Conservation (phyloP, 257 asterid species). For the Ajuga chamaepitys region DNA sequence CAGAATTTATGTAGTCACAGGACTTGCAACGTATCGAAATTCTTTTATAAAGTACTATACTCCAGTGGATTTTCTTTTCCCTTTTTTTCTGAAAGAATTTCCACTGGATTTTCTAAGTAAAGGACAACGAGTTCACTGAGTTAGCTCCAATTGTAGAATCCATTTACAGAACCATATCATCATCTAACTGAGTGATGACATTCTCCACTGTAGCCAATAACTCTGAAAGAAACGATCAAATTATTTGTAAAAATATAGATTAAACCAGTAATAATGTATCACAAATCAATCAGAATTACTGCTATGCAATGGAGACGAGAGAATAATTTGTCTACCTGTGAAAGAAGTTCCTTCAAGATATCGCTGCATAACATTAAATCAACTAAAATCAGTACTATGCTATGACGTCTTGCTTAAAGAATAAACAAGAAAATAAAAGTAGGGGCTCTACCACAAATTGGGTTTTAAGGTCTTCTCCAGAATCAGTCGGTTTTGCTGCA, state of each 20-base stretch:
- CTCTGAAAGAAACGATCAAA: constrained; percentile 41
- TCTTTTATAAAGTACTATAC: neutral
- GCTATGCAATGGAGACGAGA: constrained; percentile 4
- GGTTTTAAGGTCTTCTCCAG: constrained; percentile 41
- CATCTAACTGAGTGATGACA: constrained; percentile 57
- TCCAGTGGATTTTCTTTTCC: neutral
- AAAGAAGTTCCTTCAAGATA: constrained; percentile 67
- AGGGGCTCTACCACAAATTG: constrained; percentile 52
- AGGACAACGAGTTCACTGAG: neutral
- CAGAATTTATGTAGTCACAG: constrained; percentile 6
- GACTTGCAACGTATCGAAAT: neutral
- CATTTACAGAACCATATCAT: constrained; percentile 26
- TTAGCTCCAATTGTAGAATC: neutral
- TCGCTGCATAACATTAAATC: constrained; percentile 41
- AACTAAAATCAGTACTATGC: neutral
- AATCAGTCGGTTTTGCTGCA: constrained; percentile 34
- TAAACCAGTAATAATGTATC: neutral
- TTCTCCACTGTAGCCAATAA: constrained; percentile 60
- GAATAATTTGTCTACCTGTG: constrained; percentile 33
- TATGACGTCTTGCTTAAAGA: neutral
- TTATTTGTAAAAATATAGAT: neutral
- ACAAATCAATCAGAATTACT: neutral
- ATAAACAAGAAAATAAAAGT: neutral
- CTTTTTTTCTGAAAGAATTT: too few species aligned
- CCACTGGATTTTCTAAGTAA: neutral